Conservation (phyloP, 306 rosid species). For the Vicia villosa region DNA sequence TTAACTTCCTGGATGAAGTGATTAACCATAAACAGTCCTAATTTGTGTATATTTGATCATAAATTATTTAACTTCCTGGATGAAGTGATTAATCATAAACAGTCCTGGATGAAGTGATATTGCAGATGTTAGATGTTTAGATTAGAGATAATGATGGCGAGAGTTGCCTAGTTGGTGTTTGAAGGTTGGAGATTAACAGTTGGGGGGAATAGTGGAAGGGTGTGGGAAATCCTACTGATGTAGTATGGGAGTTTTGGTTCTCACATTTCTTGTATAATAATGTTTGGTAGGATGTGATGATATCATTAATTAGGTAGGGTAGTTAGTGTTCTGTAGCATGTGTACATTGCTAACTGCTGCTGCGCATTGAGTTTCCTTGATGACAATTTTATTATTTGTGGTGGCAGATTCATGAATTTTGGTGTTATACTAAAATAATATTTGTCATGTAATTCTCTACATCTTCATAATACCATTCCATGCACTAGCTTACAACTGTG, state of each 20-base stretch:
- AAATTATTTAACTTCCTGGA: no score
- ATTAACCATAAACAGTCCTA: background rate
- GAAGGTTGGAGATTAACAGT: background rate
- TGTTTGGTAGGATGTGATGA: constrained; percentile 60
- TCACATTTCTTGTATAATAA: constrained; percentile 57
- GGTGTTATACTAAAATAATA: constrained; percentile 47
- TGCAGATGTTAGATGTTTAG: constrained; percentile 40
- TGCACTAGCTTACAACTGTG: constrained; percentile 20
- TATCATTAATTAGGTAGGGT: constrained; percentile 45
- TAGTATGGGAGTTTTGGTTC: constrained; percentile 34
- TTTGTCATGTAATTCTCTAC: constrained; percentile 52
- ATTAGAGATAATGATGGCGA: constrained; percentile 38
- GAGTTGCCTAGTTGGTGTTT: constrained; percentile 24
- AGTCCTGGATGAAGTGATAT: no score
- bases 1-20: no score
- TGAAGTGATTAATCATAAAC: no score
- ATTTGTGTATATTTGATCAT: background rate
- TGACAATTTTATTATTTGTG: constrained; percentile 43
- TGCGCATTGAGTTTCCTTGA: constrained; percentile 47
- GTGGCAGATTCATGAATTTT: constrained; percentile 71
- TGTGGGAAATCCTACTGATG: constrained; percentile 28
- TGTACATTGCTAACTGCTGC: constrained; percentile 78
- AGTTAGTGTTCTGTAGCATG: constrained; percentile 50
- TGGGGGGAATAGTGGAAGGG: constrained; percentile 36
- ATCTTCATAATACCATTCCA: constrained; percentile 37